phyloP scores from a whole-genome alignment of 2,329 filamentous ascomycete genomes.

The Claviceps purpurea region DNA sequence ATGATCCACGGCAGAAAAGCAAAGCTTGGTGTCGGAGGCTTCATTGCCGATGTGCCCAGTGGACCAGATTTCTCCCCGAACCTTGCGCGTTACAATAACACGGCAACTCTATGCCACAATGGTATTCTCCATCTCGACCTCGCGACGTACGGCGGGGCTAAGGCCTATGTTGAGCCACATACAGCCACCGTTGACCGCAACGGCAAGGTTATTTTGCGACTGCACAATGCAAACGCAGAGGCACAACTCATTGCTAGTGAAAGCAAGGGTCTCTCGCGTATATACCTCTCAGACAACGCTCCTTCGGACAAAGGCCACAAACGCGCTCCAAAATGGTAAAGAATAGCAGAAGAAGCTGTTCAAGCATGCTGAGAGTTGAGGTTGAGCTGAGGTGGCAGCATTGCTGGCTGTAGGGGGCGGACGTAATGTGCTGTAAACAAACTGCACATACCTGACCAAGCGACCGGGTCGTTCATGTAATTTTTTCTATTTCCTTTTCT shows the following conservation, averaged over 20 bases:
- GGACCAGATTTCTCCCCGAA: constrained; percentile 22
- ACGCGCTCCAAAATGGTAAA: too few species aligned
- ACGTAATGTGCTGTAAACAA: not conserved
- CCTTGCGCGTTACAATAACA: constrained; percentile 9
- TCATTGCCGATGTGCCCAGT: constrained; percentile 30
- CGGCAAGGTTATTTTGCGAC: constrained; percentile 33
- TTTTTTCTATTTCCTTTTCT: not conserved
- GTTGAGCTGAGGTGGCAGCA: not conserved
- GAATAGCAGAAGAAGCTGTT: too few species aligned
- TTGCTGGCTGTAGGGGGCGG: not conserved
- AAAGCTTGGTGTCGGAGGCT: constrained; percentile 41
- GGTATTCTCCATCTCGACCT: constrained; percentile 32
- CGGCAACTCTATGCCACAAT: constrained; percentile 16
- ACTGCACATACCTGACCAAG: constrained; percentile 4
- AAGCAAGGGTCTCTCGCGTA: constrained; percentile 21
- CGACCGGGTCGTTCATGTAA: constrained; percentile 2
- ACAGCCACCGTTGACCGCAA: constrained; percentile 33
- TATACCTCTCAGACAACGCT: constrained; percentile 15
- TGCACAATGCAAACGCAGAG: constrained; percentile 26
- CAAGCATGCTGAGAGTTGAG: too few species aligned
- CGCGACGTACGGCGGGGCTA: constrained; percentile 35
- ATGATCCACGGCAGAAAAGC: constrained; percentile 20
- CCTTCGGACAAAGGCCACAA: too few species aligned
- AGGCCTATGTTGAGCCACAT: constrained; percentile 35
- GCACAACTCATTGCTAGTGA: constrained; percentile 34